phyloP scores from a whole-genome alignment of 352 stramenopile species.

The Phytopythium aichiense region DNA sequence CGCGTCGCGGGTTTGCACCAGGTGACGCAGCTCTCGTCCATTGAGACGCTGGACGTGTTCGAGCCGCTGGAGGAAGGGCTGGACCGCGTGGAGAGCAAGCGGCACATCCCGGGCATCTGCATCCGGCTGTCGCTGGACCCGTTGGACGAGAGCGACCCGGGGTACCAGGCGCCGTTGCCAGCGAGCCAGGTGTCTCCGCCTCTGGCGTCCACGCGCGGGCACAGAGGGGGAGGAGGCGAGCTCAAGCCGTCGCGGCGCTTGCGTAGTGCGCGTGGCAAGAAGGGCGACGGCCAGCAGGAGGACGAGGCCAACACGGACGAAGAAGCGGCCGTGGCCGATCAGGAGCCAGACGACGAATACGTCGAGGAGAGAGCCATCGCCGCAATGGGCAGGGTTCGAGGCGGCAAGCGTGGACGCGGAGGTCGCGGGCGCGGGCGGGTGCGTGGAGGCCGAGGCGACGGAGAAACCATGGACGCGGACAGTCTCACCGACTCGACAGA shows the following conservation, averaged over 20 bases:
- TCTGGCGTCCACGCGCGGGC: conserved; percentile 27
- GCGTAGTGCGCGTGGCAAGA: conserved; percentile 10
- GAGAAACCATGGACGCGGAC: not conserved
- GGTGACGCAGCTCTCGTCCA: conserved; percentile 72
- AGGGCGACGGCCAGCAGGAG: conserved; percentile 5
- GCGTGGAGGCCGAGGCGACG: conserved; percentile 27
- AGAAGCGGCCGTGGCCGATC: not conserved
- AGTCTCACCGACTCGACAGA: not conserved
- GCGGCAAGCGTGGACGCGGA: conserved; percentile 16
- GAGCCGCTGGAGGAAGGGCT: conserved; percentile 84
- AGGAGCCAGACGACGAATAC: conserved; percentile 7
- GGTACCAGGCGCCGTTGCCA: conserved; percentile 74
- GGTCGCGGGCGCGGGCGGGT: conserved; percentile 22
- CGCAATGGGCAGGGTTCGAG: conserved; percentile 13
- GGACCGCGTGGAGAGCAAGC: conserved; percentile 69
- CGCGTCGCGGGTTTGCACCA: conserved; percentile 67
- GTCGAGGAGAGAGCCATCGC: conserved; percentile 11
- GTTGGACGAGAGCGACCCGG: conserved; percentile 49
- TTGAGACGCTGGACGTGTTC: conserved; percentile 80
- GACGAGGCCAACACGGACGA: conserved; percentile 4
- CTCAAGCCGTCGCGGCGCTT: conserved; percentile 6
- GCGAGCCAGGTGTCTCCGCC: conserved; percentile 40
- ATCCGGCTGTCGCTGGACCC: conserved; percentile 70
- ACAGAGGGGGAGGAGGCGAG: conserved; percentile 6
- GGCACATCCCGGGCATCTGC: conserved; percentile 69